These are phyloP conservation scores for Plectosphaerella sp. DNA, from an alignment of 2,329 filamentous ascomycete species.

Conservation along the genomic window DNA sequence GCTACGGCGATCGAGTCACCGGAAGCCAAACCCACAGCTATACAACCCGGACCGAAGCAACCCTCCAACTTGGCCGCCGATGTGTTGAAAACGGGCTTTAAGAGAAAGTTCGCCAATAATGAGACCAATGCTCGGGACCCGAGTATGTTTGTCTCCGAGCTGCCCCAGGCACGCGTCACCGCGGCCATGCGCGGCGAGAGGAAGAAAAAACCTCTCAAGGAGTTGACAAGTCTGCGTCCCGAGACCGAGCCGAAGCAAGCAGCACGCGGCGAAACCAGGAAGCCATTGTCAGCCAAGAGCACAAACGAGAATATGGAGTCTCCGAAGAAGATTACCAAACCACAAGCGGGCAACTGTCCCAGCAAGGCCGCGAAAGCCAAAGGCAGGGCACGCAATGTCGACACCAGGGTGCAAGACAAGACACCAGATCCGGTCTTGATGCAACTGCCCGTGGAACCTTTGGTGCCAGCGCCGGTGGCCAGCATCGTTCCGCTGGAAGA, in stretches of 20 bases:
- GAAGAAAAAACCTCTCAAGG: slow-evolving; percentile 40
- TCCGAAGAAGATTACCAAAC: slow-evolving; percentile 46
- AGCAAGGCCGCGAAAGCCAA: slow-evolving; percentile 36
- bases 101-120: slow-evolving; percentile 52
- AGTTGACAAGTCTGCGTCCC: slow-evolving; percentile 35
- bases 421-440: no score
- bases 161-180: background rate
- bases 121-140: slow-evolving; percentile 34
- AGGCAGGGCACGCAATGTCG: slow-evolving; percentile 14
- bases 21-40: no score
- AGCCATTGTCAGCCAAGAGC: slow-evolving; percentile 52
- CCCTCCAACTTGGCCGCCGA: slow-evolving; percentile 1
- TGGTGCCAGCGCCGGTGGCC: slow-evolving; percentile 5
- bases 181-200: slow-evolving; percentile 13
- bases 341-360: slow-evolving; percentile 5
- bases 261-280: slow-evolving; percentile 29
- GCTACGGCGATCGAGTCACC: background rate
- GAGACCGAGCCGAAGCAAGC: slow-evolving; percentile 30
- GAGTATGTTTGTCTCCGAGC: slow-evolving; percentile 3
- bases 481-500: slow-evolving; percentile 15
- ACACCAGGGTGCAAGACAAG: no score
- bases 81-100: slow-evolving; percentile 43
- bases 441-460: background rate
- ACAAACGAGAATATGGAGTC: slow-evolving; percentile 56
- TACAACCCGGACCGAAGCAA: background rate